Evolutionary conservation across 75 land plant species (phyloP).

Genomic region (Ceratopteris richardii): DNA sequence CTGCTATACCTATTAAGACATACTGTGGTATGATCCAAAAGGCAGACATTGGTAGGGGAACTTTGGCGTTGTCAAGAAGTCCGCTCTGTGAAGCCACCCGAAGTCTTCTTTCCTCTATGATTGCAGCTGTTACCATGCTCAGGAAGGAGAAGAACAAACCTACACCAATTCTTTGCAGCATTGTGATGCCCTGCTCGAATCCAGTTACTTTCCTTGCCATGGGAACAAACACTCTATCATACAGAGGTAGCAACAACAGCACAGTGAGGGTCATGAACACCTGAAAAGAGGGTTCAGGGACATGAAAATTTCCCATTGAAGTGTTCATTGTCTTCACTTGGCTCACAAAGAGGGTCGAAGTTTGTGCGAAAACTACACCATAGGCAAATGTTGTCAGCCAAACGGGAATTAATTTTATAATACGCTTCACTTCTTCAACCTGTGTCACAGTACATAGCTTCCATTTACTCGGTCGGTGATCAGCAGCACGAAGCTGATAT

Average conservation of each 20-base stretch:
- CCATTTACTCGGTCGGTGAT: constrained; percentile 12
- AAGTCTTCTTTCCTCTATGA: constrained; percentile 45
- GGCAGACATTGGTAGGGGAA: constrained; percentile 41
- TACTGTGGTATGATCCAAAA: constrained; percentile 64
- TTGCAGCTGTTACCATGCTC: constrained; percentile 55
- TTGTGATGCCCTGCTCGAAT: constrained; percentile 19
- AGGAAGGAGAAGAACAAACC: constrained; percentile 50
- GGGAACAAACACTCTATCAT: constrained; percentile 34
- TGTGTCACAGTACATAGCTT: constrained; percentile 15
- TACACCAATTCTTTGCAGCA: constrained; percentile 60
- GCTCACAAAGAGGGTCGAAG: constrained; percentile 14
- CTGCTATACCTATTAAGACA: constrained; percentile 34
- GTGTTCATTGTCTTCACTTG: constrained; percentile 17
- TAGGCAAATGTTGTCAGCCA: constrained; percentile 8
- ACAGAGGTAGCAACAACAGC: constrained; percentile 27
- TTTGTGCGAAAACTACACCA: constrained; percentile 5
- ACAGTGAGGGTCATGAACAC: constrained; percentile 24
- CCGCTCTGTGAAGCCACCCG: constrained; percentile 22
- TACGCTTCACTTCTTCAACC: constrained; percentile 30
- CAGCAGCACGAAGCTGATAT: no score
- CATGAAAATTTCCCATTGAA: constrained; percentile 7
- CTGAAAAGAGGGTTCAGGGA: constrained; percentile 33
- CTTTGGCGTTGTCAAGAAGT: constrained; percentile 28
- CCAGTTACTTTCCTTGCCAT: constrained; percentile 18
- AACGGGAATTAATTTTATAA: constrained; percentile 14